These are phyloP conservation scores for Euphorbia tirucalli DNA, from an alignment of 345 rosid species.

Conservation along the genomic window DNA sequence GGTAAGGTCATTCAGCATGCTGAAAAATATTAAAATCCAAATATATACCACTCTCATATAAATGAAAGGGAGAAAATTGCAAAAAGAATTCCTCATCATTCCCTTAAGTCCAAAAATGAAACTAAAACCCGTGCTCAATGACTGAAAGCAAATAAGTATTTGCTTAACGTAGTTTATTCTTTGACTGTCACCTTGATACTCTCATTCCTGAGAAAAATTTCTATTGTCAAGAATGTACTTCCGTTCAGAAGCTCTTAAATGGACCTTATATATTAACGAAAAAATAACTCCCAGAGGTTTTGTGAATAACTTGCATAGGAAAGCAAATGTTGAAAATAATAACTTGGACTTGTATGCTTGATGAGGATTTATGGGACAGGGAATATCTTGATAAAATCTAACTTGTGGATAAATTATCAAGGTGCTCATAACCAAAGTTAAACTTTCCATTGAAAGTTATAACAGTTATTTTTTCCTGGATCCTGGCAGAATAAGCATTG, in stretches of 20 bases:
- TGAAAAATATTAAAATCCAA: constrained; percentile 3
- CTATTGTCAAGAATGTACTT: not conserved
- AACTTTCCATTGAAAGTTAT: no score
- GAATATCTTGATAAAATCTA: not conserved
- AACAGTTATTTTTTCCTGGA: not conserved
- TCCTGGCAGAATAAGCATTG: not conserved
- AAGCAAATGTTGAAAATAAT: not conserved
- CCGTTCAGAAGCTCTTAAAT: not conserved
- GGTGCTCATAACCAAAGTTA: no score
- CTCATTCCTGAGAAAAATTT: constrained; percentile 3
- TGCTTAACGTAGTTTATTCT: not conserved
- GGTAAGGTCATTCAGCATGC: constrained; percentile 41
- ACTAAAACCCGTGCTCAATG: not conserved
- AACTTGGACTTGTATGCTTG: not conserved
- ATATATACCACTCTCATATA: not conserved
- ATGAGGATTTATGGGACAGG: not conserved
- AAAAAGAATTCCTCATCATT: not conserved
- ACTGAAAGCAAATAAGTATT: not conserved
- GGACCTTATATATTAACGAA: not conserved
- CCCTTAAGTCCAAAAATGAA: not conserved
- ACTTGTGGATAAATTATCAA: not conserved
- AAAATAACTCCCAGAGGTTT: not conserved
- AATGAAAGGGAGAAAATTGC: not conserved
- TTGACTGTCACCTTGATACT: not conserved
- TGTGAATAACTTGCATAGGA: not conserved